Evolutionary conservation across 73 alveolate species (phyloP).

Genomic region (Strombidium stylifer): DNA sequence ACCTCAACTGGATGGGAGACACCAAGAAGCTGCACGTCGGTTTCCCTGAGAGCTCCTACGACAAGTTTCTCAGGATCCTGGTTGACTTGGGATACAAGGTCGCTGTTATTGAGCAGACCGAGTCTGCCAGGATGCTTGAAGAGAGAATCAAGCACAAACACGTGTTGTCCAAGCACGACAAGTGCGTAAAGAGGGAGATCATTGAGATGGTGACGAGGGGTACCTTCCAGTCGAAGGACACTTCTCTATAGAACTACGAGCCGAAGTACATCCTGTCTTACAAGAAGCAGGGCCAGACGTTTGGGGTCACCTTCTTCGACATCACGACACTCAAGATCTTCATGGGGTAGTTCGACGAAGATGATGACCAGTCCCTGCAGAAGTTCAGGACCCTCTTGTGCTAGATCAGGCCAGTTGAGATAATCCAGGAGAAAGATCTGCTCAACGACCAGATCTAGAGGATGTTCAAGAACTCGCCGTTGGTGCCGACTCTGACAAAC

Average conservation of each 20-base stretch:
- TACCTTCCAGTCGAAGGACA: conserved; percentile 5
- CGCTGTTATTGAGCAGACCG: conserved; percentile 93
- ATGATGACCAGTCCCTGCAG: conserved; percentile 42
- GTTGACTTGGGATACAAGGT: conserved; percentile 84
- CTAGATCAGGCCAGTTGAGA: conserved; percentile 62
- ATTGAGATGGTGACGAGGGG: conserved; percentile 90
- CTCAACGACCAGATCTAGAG: conserved; percentile 25
- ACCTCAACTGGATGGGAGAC: conserved; percentile 84
- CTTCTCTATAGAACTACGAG: conserved; percentile 21
- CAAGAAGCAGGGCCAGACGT: conserved; percentile 1
- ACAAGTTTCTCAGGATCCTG: conserved; percentile 70
- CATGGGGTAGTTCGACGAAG: conserved; percentile 35
- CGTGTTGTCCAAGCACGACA: not conserved
- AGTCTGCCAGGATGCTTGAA: conserved; percentile 79
- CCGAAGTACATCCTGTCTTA: conserved; percentile 43
- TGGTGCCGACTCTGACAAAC: conserved; percentile 34
- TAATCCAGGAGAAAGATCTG: conserved; percentile 42
- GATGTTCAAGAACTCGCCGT: conserved; percentile 50
- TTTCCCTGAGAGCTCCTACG: conserved; percentile 88
- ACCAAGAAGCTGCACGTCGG: conserved; percentile 72
- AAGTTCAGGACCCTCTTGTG: conserved; percentile 50
- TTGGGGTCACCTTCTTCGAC: conserved; percentile 66
- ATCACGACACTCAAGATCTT: conserved; percentile 33
- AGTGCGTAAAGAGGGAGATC: conserved; percentile 76
- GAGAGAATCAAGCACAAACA: conserved; percentile 53